Base-by-base conservation (phyloP, 345 rosid genomes). In the Populus deltoides region DNA sequence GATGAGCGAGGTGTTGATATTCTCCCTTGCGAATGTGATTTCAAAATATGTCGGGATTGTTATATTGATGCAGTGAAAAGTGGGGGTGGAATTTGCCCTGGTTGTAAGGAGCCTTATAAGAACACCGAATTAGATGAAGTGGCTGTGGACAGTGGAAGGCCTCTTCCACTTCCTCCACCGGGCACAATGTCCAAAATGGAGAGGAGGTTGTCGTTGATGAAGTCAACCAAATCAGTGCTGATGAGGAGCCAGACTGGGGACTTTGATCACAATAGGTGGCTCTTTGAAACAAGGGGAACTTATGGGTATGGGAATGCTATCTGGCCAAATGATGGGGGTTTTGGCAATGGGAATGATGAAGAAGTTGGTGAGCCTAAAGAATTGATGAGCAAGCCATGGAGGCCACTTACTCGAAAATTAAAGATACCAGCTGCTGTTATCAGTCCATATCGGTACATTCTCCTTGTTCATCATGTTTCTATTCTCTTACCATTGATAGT, bases 201-300 rank as follows among this genome's bases (percentile, higher is more conserved):
- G 87, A 89, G 99, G 83, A 89, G 99, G 76, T 75, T 95, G 84
- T 95, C 99, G 0, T 79, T 95, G 88, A 92, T 95, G 99, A 95
- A 95, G 81, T 93, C 99, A 38, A 91, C 87, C 17, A 90, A 92
- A 77, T 95, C 98, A 1, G 89, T 78, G 63, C 81, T 95, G 71
- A 90, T 92, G 95, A 91, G 99, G 86, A 95, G 94, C 85, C 99
- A 95, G 79, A 93, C 99, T 0, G 96, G 94, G 16, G 99, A 95
- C 83, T 95, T 95, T 70, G 99, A 95, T 85, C 98, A 95, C 47
- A 95, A 91, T 70, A 84, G 92, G 85, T 93, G 99, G 99, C 81
- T 93, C 81, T 95, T 92, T 81, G 98, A 93, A 88, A 92, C 99
- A 0, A 88, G 80, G 84, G 97, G 97, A 15, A 93, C 97, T 68